Percentiles rank a stretch among this genome's conserved stretches.
phyloP scores from a whole-genome alignment of 2,329 filamentous ascomycete species.

The Microdochium nivale region DNA sequence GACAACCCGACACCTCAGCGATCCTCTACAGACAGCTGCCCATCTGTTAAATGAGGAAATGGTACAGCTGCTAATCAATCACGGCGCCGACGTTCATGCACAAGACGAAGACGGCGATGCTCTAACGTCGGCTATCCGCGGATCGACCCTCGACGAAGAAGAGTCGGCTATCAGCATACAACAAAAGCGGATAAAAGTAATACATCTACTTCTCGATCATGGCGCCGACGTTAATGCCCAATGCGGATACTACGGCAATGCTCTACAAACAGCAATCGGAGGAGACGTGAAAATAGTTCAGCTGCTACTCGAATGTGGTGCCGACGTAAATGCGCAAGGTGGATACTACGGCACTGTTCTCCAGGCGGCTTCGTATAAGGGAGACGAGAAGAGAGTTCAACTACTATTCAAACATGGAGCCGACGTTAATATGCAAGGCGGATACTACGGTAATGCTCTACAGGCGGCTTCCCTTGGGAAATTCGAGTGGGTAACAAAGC shows the following conservation, averaged over 20 bases:
- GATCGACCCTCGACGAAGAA: too few species aligned
- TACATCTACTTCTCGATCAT: too few species aligned
- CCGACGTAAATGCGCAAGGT: constrained; percentile 5
- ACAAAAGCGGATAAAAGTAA: too few species aligned
- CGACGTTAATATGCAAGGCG: background rate
- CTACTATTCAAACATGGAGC: constrained; percentile 3
- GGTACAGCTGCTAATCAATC: too few species aligned
- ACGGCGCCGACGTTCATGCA: too few species aligned
- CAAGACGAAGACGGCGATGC: too few species aligned
- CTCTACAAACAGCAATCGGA: background rate
- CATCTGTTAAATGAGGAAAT: too few species aligned
- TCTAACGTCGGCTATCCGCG: too few species aligned
- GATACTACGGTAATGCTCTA: constrained; percentile 7
- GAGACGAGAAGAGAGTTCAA: constrained; percentile 1
- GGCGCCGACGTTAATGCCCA: background rate
- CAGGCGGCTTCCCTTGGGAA: constrained; percentile 4
- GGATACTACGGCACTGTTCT: constrained; percentile 13
- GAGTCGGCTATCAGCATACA: too few species aligned
- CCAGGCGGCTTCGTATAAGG: constrained; percentile 4
- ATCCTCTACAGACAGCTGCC: too few species aligned
- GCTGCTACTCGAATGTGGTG: constrained; percentile 1
- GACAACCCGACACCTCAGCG: too few species aligned
- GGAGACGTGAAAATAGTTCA: constrained; percentile 9
- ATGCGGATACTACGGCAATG: background rate
- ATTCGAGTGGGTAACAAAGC: too few species aligned